These are phyloP conservation scores for Tricholoma bakamatsutake DNA, from an alignment of 768 basidiomycete genomes.

Conservation along the genomic window DNA sequence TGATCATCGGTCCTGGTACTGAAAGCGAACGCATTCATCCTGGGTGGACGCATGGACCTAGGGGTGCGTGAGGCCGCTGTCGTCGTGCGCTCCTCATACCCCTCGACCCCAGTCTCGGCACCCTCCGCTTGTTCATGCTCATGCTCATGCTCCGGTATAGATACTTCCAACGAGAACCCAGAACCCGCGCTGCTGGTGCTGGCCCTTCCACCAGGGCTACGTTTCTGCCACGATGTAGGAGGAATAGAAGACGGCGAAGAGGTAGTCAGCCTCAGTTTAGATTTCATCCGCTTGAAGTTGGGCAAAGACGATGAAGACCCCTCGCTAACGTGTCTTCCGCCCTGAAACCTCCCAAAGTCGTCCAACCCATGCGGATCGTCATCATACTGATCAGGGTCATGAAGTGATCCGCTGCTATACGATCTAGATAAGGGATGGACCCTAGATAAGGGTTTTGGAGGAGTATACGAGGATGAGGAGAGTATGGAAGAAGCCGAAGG, in stretches of 20 bases:
- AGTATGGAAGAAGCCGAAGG: conserved; percentile 40
- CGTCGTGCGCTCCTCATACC: conserved; percentile 7
- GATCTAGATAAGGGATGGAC: conserved; percentile 29
- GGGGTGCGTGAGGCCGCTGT: neutral
- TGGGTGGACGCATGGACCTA: neutral
- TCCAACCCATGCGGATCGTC: neutral
- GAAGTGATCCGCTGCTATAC: conserved; percentile 10
- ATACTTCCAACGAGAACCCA: conserved; percentile 19
- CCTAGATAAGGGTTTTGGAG: conserved; percentile 19
- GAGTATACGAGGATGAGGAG: conserved; percentile 12
- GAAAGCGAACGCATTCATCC: neutral
- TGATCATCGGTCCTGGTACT: conserved; percentile 10
- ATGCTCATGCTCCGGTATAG: conserved; percentile 8
- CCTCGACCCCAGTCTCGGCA: neutral
- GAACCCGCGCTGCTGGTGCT: conserved; percentile 29
- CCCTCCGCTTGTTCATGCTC: conserved; percentile 6
- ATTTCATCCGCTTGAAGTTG: neutral
- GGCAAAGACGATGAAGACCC: conserved; percentile 2
- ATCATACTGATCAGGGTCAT: neutral
- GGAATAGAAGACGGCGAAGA: conserved; percentile 11
- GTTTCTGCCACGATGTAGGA: conserved; percentile 10
- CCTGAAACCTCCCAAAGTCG: neutral
- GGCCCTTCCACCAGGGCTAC: neutral
- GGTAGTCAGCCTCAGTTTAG: neutral
- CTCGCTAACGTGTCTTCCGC: neutral